phyloP scores from a whole-genome alignment of 306 rosid species.

The Begonia fuchsioides region DNA sequence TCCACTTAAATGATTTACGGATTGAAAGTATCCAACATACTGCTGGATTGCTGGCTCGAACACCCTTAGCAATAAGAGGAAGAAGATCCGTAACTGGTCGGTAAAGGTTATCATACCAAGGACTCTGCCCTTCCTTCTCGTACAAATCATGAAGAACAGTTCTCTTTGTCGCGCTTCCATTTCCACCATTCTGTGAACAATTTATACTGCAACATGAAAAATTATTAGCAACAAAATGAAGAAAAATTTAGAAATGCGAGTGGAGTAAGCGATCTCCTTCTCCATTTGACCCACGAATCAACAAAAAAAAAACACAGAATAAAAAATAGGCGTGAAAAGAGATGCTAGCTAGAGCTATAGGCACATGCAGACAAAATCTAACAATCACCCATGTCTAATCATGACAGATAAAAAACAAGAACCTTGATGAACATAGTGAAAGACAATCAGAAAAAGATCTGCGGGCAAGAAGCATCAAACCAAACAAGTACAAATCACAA shows the following conservation, averaged over 20 bases:
- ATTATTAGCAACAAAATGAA: background rate
- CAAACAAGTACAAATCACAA: background rate
- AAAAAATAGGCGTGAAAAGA: background rate
- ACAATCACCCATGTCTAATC: conserved; percentile 2
- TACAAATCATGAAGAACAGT: conserved; percentile 86
- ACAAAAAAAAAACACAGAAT: background rate
- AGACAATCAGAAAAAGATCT: too few relatives aligned
- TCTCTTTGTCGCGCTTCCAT: conserved; percentile 45
- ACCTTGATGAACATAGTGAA: background rate
- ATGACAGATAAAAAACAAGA: background rate
- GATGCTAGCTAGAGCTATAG: background rate
- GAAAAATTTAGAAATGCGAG: background rate
- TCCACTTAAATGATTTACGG: background rate
- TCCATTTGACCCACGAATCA: background rate
- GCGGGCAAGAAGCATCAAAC: background rate
- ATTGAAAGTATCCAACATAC: conserved; percentile 18
- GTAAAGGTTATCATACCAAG: conserved; percentile 96
- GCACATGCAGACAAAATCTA: conserved; percentile 5
- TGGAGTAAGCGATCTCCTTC: background rate
- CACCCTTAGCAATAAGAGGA: conserved; percentile 81
- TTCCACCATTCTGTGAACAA: conserved; percentile 58
- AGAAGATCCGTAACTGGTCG: conserved; percentile 83
- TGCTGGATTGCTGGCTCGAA: conserved; percentile 97
- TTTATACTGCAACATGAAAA: conserved; percentile 31
- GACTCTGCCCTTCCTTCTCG: conserved; percentile 96